These are phyloP conservation scores for Phaffomyces thermotolerans DNA, from an alignment of 805 yeast species.

Conservation along the genomic window DNA sequence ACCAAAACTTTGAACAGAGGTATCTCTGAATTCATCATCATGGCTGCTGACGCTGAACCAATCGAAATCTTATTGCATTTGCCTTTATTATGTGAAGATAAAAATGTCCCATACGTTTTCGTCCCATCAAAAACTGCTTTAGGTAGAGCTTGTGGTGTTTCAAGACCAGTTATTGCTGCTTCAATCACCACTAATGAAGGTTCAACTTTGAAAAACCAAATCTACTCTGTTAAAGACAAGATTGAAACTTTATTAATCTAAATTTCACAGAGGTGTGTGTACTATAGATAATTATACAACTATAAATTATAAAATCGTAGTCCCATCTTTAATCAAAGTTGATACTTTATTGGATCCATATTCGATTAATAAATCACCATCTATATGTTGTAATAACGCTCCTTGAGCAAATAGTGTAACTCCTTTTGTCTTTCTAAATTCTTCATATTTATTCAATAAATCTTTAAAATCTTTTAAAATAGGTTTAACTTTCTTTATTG, in stretches of 20 bases:
- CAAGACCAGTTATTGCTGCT: conserved; percentile 98
- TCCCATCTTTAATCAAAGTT: conserved; percentile 5
- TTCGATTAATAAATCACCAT: conserved; percentile 14
- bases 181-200: conserved; percentile 98
- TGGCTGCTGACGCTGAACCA: conserved; percentile 99
- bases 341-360: conserved; percentile 4
- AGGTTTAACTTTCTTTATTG: conserved; percentile 2
- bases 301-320: conserved; percentile 3
- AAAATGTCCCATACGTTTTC: conserved; percentile 98
- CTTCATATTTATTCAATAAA: neutral
- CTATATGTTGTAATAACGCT: conserved; percentile 6
- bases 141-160: conserved; percentile 99
- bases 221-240: conserved; percentile 96
- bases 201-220: conserved; percentile 94
- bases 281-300: conserved; percentile 1
- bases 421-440: conserved; percentile 3
- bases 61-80: conserved; percentile 95
- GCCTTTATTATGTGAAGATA: conserved; percentile 97
- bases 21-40: conserved; percentile 96
- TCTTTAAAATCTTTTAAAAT: conserved; percentile 1
- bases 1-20: conserved; percentile 99
- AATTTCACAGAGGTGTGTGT: conserved; percentile 11
- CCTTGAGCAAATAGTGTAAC: conserved; percentile 1
- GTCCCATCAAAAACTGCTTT: conserved; percentile 98
- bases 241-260: conserved; percentile 94